Evolutionary conservation across 1,139 yeast species (phyloP).

Genomic region (Magnusiomyces ingens): DNA sequence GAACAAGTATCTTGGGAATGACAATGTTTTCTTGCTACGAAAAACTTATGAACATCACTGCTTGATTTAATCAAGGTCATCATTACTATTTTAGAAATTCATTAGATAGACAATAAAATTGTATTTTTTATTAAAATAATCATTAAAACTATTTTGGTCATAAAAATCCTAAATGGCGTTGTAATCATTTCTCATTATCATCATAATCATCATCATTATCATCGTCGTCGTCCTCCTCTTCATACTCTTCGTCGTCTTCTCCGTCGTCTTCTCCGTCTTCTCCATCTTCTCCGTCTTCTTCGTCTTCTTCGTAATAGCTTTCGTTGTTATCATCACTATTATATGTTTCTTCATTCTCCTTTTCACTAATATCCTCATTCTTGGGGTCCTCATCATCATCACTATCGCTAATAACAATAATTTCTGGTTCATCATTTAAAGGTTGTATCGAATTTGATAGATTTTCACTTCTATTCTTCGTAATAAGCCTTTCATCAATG

Average conservation of each 20-base stretch:
- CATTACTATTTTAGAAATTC: conserved; percentile 20
- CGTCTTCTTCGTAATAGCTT: conserved; percentile 17
- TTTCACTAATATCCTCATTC: too few species aligned
- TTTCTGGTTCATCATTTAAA: too few species aligned
- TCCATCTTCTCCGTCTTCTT: conserved; percentile 19
- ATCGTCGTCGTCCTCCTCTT: conserved; percentile 17
- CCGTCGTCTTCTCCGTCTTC: conserved; percentile 15
- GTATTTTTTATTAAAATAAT: conserved; percentile 19
- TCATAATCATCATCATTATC: conserved; percentile 2
- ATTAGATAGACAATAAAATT: conserved; percentile 28
- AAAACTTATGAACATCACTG: conserved; percentile 33
- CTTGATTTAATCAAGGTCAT: conserved; percentile 21
- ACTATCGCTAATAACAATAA: too few species aligned
- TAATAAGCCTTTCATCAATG: background rate
- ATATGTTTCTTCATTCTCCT: too few species aligned
- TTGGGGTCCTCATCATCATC: too few species aligned
- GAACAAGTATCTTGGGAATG: conserved; percentile 69
- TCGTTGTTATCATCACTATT: too few species aligned
- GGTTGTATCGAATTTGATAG: conserved; percentile 15
- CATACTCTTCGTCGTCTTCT: conserved; percentile 9
- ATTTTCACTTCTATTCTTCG: conserved; percentile 6
- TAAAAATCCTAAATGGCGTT: too few species aligned
- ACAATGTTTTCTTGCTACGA: conserved; percentile 72
- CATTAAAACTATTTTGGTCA: too few species aligned
- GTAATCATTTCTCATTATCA: conserved; percentile 16